phyloP scores from a whole-genome alignment of 805 yeast species.

The Candida morakotiae region DNA sequence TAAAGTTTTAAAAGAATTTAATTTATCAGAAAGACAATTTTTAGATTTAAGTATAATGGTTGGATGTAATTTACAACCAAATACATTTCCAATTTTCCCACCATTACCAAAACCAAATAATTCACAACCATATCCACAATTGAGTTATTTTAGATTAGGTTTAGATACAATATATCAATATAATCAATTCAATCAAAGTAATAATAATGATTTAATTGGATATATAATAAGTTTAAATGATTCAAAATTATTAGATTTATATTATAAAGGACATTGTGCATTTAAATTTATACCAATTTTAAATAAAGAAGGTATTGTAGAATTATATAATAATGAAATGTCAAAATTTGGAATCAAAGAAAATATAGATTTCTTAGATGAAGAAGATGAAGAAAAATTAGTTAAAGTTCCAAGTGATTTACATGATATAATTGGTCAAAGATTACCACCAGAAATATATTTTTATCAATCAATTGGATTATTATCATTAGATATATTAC shows the following conservation, averaged over 20 bases:
- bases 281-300: conserved; percentile 72
- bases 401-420: conserved; percentile 67
- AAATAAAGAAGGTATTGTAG: conserved; percentile 64
- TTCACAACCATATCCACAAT: conserved; percentile 35
- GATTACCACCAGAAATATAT: conserved; percentile 80
- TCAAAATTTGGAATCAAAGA: conserved; percentile 25
- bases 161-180: conserved; percentile 36
- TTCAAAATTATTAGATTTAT: conserved; percentile 43
- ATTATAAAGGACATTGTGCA: conserved; percentile 66
- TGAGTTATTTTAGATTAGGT: conserved; percentile 37
- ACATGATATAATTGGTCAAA: conserved; percentile 77
- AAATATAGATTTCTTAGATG: conserved; percentile 16
- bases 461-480: conserved; percentile 81
- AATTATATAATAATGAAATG: conserved; percentile 46
- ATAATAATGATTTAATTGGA: conserved; percentile 37
- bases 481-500: conserved; percentile 57
- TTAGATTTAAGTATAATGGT: conserved; percentile 72
- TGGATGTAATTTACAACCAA: conserved; percentile 74
- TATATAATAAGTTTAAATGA: conserved; percentile 45
- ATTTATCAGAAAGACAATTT: conserved; percentile 60
- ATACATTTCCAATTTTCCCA: conserved; percentile 52
- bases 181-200: conserved; percentile 18
- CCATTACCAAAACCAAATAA: conserved; percentile 40
- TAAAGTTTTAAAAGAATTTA: conserved; percentile 57
- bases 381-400: conserved; percentile 10